These are phyloP conservation scores for Solanum chiquidenum DNA, from an alignment of 257 asterid species.

Conservation along the genomic window DNA sequence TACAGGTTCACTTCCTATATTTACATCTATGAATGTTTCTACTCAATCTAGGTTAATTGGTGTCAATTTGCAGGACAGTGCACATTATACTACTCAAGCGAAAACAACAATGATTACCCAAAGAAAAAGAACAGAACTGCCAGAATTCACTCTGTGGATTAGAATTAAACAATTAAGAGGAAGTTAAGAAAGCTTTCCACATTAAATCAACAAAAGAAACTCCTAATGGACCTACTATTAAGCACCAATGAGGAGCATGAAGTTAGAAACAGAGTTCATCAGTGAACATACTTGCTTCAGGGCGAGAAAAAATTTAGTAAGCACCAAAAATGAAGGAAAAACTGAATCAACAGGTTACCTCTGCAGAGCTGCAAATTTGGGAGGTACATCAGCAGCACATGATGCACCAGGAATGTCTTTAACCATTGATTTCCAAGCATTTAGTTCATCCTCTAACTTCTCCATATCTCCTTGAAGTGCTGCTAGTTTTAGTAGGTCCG, in stretches of 20 bases:
- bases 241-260: not conserved
- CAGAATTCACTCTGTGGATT: not conserved
- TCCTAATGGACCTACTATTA: not conserved
- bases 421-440: constrained; percentile 63
- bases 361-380: constrained; percentile 64
- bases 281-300: not conserved
- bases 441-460: constrained; percentile 70
- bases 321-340: constrained; percentile 2
- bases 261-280: not conserved
- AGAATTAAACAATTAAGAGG: not conserved
- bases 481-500: constrained; percentile 56
- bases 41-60: not conserved
- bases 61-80: not conserved
- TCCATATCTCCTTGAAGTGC: constrained; percentile 37
- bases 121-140: not conserved
- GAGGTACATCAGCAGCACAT: constrained; percentile 66
- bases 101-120: not conserved
- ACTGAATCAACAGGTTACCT: constrained; percentile 34
- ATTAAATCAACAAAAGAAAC: not conserved
- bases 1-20: not conserved
- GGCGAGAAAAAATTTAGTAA: not conserved
- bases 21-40: not conserved
- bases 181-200: not conserved
- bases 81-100: not conserved
- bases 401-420: constrained; percentile 83